Conservation (phyloP, 2,329 filamentous ascomycete species). For the Emmonsiellopsis sp. region DNA sequence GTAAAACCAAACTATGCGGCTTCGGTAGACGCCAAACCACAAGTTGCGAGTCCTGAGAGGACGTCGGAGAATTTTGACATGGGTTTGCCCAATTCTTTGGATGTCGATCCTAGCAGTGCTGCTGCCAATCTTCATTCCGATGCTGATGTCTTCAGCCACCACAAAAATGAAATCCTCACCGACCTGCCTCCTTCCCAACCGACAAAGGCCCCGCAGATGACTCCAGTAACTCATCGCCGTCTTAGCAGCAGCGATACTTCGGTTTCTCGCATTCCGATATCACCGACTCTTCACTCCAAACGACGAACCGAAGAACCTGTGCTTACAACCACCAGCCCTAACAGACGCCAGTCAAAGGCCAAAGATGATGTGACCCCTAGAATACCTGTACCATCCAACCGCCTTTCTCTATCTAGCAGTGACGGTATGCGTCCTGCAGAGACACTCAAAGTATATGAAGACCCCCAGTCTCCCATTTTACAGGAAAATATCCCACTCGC, state of each 20-base stretch:
- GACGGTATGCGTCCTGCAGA: conserved; percentile 20
- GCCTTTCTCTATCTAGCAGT: conserved; percentile 16
- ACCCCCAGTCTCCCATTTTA: conserved; percentile 34
- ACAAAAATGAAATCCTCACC: not conserved
- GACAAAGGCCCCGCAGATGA: not conserved
- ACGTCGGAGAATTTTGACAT: conserved; percentile 39
- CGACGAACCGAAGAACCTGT: conserved; percentile 8
- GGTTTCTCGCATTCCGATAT: conserved; percentile 10
- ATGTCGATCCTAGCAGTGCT: conserved; percentile 6
- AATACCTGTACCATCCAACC: conserved; percentile 6
- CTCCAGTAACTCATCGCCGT: conserved; percentile 4
- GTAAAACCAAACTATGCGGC: conserved; percentile 17
- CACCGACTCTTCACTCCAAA: conserved; percentile 6
- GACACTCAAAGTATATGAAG: conserved; percentile 43
- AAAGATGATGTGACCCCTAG: conserved; percentile 6
- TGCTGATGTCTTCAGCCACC: not conserved
- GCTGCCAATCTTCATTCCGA: not conserved
- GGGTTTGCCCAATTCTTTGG: conserved; percentile 37
- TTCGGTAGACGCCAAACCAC: conserved; percentile 13
- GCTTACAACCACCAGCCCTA: conserved; percentile 4
- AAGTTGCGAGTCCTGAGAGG: conserved; percentile 14
- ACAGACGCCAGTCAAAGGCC: conserved; percentile 3
- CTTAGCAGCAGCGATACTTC: conserved; percentile 6
- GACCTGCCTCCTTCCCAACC: not conserved
- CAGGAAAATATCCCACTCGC: conserved; percentile 16